Percentiles rank a stretch among this genome's conserved stretches.
Evolutionary conservation across 73 alveolate genomes (phyloP).

Genomic region (Tetrahymena thermophila): DNA sequence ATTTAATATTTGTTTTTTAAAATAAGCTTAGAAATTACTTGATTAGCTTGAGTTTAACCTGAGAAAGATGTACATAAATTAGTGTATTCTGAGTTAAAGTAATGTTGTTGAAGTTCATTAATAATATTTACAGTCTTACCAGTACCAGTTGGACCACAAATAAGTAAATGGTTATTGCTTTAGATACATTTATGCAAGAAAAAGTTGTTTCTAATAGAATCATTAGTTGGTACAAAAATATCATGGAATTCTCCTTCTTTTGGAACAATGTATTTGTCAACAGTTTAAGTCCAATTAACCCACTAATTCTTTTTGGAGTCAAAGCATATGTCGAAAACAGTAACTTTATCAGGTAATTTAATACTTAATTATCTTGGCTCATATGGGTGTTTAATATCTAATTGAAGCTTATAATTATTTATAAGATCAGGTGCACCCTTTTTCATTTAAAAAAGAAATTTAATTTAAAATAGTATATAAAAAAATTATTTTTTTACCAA

Average conservation of each 20-base stretch:
- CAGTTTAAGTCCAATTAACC: constrained; percentile 62
- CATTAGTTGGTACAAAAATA: constrained; percentile 94
- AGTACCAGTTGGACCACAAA: constrained; percentile 99
- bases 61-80: constrained; percentile 87
- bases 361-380: constrained; percentile 4
- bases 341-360: constrained; percentile 21
- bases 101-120: constrained; percentile 62
- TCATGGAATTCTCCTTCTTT: constrained; percentile 81
- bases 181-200: constrained; percentile 75
- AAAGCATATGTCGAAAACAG: constrained; percentile 61
- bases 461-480: background rate
- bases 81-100: constrained; percentile 73
- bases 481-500: background rate
- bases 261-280: constrained; percentile 52
- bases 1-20: background rate
- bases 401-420: background rate
- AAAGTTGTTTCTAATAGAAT: constrained; percentile 91
- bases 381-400: background rate
- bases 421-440: constrained; percentile 55
- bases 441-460: constrained; percentile 9
- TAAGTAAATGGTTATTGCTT: constrained; percentile 81
- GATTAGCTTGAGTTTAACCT: constrained; percentile 98
- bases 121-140: constrained; percentile 95
- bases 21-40: constrained; percentile 9
- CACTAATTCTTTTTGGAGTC: constrained; percentile 62